phyloP scores from a whole-genome alignment of 2,329 filamentous ascomycete species.

The Rugonectria rugulosa region DNA sequence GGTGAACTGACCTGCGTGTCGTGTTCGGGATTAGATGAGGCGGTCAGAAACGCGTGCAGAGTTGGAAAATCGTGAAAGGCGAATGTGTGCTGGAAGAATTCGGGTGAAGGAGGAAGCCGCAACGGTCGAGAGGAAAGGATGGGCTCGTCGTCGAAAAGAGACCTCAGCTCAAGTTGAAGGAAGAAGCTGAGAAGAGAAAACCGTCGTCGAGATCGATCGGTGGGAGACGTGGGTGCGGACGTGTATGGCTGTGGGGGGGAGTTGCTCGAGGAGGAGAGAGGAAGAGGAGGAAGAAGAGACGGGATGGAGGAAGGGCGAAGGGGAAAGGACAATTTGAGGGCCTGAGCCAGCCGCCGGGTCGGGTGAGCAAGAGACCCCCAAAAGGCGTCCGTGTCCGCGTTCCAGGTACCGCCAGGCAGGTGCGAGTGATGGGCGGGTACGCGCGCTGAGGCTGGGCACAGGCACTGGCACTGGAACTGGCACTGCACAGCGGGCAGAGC shows the following conservation, averaged over 20 bases:
- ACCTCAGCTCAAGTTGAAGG: not conserved
- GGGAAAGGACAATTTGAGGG: slow-evolving; percentile 33
- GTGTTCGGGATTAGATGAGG: slow-evolving; percentile 27
- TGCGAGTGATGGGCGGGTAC: too few species aligned
- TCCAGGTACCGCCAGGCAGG: not conserved
- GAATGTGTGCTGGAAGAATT: slow-evolving; percentile 1
- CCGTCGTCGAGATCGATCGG: slow-evolving; percentile 14
- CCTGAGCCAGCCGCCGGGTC: slow-evolving; percentile 16
- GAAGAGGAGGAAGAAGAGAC: slow-evolving; percentile 27
- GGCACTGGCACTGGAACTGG: too few species aligned
- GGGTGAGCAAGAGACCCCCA: too few species aligned
- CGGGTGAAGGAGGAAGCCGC: slow-evolving; percentile 5
- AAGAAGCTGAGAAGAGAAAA: slow-evolving; percentile 4
- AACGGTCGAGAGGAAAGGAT: slow-evolving; percentile 10
- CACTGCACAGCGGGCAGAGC: too few species aligned
- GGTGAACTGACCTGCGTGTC: slow-evolving; percentile 34
- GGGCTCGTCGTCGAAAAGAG: slow-evolving; percentile 16
- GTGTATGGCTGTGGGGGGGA: slow-evolving; percentile 28
- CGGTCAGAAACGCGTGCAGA: slow-evolving; percentile 38
- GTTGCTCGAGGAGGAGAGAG: slow-evolving; percentile 29
- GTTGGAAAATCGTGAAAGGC: slow-evolving; percentile 22
- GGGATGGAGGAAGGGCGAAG: slow-evolving; percentile 24
- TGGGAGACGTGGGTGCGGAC: slow-evolving; percentile 27
- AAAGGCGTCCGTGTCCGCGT: not conserved
- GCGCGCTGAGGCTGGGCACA: too few species aligned